Conservation (phyloP, 176 grass and related monocot species). For the Thalia dealbata region DNA sequence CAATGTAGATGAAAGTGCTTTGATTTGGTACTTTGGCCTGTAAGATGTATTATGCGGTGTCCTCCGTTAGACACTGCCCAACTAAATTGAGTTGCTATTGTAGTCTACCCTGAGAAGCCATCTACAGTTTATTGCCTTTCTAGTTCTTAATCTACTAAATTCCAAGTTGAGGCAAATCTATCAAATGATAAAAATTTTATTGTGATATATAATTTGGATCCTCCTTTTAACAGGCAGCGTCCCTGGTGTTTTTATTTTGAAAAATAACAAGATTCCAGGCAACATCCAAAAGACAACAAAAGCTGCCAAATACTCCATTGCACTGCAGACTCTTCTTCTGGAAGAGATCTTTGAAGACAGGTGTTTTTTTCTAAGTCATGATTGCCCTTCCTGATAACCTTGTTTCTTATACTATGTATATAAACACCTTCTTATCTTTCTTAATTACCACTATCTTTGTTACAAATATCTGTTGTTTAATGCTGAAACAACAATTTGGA, state of each 20-base stretch:
- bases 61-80: neutral
- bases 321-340: constrained; percentile 57
- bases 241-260: constrained; percentile 42
- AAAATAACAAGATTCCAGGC: constrained; percentile 29
- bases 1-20: neutral
- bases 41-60: neutral
- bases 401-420: neutral
- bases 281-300: constrained; percentile 30
- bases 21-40: too few species aligned
- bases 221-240: constrained; percentile 34
- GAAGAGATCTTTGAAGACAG: constrained; percentile 39
- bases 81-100: neutral
- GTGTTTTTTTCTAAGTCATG: neutral
- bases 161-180: neutral
- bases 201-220: constrained; percentile 15
- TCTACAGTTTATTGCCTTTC: neutral
- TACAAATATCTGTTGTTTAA: too few species aligned
- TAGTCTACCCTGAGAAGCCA: neutral
- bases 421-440: neutral
- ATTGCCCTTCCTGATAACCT: neutral
- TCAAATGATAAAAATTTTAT: constrained; percentile 1
- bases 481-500: too few species aligned
- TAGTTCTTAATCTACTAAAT: neutral
- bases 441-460: neutral
- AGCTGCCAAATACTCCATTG: constrained; percentile 70